Base-by-base conservation (phyloP, 257 asterid genomes). In the Cruciata laevipes region DNA sequence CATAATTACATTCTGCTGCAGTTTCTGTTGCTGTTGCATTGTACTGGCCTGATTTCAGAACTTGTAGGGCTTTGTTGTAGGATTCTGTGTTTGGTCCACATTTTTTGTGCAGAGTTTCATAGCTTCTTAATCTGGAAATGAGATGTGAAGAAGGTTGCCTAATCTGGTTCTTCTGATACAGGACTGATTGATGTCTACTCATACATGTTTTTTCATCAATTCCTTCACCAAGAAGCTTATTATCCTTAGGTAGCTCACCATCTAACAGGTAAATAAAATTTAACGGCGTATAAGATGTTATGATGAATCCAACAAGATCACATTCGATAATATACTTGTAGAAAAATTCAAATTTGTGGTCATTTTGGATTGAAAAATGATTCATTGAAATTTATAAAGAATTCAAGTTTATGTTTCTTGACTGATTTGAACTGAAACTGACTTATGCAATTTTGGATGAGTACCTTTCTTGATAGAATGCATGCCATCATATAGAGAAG, bases 61-160 rank as follows among this genome's bases (percentile, higher is more conserved):
- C 42, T 35, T 81, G 40, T 13, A 87, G 80, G 8, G 89, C 81
- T 68, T 61, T 78, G 66, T 87, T 80, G 76, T 89, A 92, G 5
- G 68, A 76, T 33, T 73, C 75, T 12, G 96, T 84, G 72, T 81
- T 42, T 17, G 96, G 96, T 17, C 95, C 98, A 10, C 98, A 89
- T 74, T 61, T 83, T 72, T 74, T 84, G 33, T 89, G 97, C 7
- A 72, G 90, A 7, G 85, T 82, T 81, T 89, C 97, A 11, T 92
- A 84, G 69, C 82, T 79, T 63, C 98, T 69, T 68, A 89, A 69
- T 78, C 80, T 86, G 52, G 89, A 84, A 75, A 89, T 69, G 71
- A 89, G 89, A 81, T 84, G 61, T 53, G 88, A 73, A 27, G 97
- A 87, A 21, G 95, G 83, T 24, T 70, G 75, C 32, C 38, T 71